phyloP scores from a whole-genome alignment of 768 basidiomycete genomes.

The Gyrodon lividus region DNA sequence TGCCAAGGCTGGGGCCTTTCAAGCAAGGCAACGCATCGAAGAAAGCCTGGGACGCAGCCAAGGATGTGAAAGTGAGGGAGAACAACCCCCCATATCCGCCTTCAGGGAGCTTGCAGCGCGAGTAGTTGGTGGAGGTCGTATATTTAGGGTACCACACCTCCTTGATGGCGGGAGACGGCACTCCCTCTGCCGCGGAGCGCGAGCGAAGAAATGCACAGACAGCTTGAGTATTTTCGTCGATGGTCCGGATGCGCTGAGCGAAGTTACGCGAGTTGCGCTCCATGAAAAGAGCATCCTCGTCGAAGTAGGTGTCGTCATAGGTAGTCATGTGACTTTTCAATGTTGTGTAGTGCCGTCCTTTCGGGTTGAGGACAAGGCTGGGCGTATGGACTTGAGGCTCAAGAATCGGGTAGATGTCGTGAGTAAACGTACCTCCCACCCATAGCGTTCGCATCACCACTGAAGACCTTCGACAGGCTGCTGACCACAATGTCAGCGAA shows the following conservation, averaged over 20 bases:
- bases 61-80: constrained; percentile 77
- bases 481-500: constrained; percentile 89
- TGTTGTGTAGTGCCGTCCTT: constrained; percentile 59
- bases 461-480: constrained; percentile 93
- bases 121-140: constrained; percentile 68
- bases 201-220: constrained; percentile 77
- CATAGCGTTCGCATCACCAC: constrained; percentile 94
- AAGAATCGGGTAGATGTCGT: not conserved
- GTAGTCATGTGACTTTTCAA: constrained; percentile 61
- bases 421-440: constrained; percentile 76
- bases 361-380: constrained; percentile 88
- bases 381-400: not conserved
- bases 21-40: constrained; percentile 79
- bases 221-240: constrained; percentile 81
- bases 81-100: constrained; percentile 84
- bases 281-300: constrained; percentile 93
- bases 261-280: constrained; percentile 98
- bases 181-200: constrained; percentile 47
- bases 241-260: constrained; percentile 63
- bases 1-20: constrained; percentile 92
- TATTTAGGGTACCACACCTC: constrained; percentile 91
- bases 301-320: constrained; percentile 87
- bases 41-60: constrained; percentile 69
- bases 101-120: constrained; percentile 55
- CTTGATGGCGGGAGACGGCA: constrained; percentile 54